Base-by-base conservation (phyloP, 257 asterid species). In the Salvia hispanica region DNA sequence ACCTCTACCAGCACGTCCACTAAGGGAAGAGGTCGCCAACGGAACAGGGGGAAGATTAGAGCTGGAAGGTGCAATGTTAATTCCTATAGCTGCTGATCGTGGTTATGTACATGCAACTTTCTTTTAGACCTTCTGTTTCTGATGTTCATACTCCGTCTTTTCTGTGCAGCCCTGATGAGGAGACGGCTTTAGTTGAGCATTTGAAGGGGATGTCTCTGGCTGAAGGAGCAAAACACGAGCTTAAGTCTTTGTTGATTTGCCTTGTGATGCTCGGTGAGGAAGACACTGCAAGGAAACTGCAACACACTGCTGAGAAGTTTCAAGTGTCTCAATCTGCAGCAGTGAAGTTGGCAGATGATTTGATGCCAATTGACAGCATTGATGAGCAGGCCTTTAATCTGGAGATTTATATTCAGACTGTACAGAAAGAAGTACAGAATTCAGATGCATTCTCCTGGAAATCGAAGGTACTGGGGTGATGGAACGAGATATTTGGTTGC, bases 41-140 rank as follows among this genome's bases (percentile, higher is more conserved):
- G 95, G 21, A 94, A 88, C 62, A 81, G 82, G 73, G 97, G 99
- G 46, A 94, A 94, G 78, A 91, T 94, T 67, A 86, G 99, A 78
- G 96, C 99, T 67, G 97, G 97, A 79, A 94, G 99, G 99, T 94
- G 77, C 62, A 62, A 10, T 73, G 9, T 61, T 9, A 12, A n/a
- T 69, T 62, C 72, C 40, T 69, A 21, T 33, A 34, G 44, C 39
- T 58, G 25, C 40, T 56, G 33, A 44, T 66, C 68, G 45, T 57
- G 48, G 36, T 52, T 60, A 13, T 31, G 10, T 40, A n/a, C 39
- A 25, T 46, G 10, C 43, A 47, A 56, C 34, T 71, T 25, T 66
- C 71, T 34, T 45, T 28, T 13, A 15, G 60, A 43, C 40, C 58
- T 58, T 61, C 54, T 72, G 31, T 64, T 62, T 61, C 54, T 70